These are phyloP conservation scores for Phaeophleospora eucalypticola DNA, from an alignment of 2,329 filamentous ascomycete genomes.

Conservation along the genomic window DNA sequence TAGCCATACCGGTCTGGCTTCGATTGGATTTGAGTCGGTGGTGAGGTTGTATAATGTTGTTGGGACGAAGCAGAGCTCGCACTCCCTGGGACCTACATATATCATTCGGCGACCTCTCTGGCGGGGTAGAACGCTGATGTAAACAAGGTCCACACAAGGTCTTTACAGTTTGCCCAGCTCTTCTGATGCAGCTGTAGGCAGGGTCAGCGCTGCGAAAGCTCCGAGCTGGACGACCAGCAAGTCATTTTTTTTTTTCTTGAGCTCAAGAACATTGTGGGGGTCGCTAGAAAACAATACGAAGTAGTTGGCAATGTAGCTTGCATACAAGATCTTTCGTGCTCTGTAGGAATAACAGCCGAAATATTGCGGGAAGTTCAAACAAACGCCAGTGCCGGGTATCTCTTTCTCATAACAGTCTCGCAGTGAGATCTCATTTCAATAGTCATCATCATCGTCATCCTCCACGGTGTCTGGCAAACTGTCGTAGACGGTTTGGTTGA, in stretches of 20 bases:
- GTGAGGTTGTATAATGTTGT: too few species aligned
- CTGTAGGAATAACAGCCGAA: neutral
- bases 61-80: too few species aligned
- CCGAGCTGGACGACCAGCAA: too few species aligned
- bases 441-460: slow-evolving; percentile 10
- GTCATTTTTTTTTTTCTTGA: too few species aligned
- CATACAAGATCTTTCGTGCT: neutral
- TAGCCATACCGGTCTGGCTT: slow-evolving; percentile 13
- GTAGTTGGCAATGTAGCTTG: neutral
- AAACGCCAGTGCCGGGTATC: neutral
- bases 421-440: neutral
- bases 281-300: too few species aligned
- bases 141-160: slow-evolving; percentile 6
- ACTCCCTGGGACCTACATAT: too few species aligned
- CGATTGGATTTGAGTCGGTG: neutral
- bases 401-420: neutral
- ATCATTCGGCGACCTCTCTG: neutral
- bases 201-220: neutral
- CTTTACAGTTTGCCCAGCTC: slow-evolving; percentile 3
- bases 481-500: slow-evolving; percentile 58
- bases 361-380: neutral
- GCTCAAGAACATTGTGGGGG: too few species aligned
- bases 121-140: slow-evolving; percentile 7
- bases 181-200: neutral
- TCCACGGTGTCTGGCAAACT: slow-evolving; percentile 47